Percentiles rank a stretch among this genome's conserved stretches.
Conservation (phyloP, 2,329 filamentous ascomycete genomes). For the Arthrinium puccinioides region DNA sequence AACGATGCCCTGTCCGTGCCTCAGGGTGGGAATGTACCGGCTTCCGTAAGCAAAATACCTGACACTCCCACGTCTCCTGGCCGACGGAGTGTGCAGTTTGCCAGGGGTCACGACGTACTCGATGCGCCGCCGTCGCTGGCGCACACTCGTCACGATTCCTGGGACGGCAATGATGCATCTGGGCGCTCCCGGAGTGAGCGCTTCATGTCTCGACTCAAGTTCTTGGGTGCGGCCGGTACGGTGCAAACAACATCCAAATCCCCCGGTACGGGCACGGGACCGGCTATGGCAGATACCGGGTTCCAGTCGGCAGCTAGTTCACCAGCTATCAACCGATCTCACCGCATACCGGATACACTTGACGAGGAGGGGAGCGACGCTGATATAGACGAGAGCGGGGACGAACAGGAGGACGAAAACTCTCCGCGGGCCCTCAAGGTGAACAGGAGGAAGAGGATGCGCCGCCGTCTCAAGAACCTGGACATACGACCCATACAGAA, state of each 20-base stretch:
- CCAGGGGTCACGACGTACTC: slow-evolving; percentile 41
- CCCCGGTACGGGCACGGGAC: slow-evolving; percentile 18
- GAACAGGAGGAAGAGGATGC: slow-evolving; percentile 59
- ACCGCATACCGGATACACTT: slow-evolving; percentile 46
- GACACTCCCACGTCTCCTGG: slow-evolving; percentile 37
- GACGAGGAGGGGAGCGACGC: slow-evolving; percentile 60
- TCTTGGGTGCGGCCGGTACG: slow-evolving; percentile 48
- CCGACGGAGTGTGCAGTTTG: slow-evolving; percentile 71
- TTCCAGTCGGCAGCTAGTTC: slow-evolving; percentile 36
- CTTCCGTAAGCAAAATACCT: too few species aligned
- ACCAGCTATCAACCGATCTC: slow-evolving; percentile 35
- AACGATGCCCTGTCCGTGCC: slow-evolving; percentile 6
- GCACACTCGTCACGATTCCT: slow-evolving; percentile 57
- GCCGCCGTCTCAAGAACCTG: slow-evolving; percentile 45
- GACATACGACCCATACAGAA: slow-evolving; percentile 58
- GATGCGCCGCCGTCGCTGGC: slow-evolving; percentile 34
- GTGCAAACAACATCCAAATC: slow-evolving; percentile 39
- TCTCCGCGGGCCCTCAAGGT: slow-evolving; percentile 29
- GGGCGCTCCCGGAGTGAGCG: slow-evolving; percentile 55
- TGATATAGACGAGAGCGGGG: slow-evolving; percentile 80
- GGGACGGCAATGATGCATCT: slow-evolving; percentile 56
- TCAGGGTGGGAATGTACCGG: too few species aligned
- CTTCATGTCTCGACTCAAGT: slow-evolving; percentile 71
- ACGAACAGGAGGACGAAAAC: slow-evolving; percentile 54
- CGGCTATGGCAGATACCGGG: slow-evolving; percentile 20